These are phyloP conservation scores for Phialophora expanda DNA, from an alignment of 2,329 filamentous ascomycete species.

Conservation along the genomic window DNA sequence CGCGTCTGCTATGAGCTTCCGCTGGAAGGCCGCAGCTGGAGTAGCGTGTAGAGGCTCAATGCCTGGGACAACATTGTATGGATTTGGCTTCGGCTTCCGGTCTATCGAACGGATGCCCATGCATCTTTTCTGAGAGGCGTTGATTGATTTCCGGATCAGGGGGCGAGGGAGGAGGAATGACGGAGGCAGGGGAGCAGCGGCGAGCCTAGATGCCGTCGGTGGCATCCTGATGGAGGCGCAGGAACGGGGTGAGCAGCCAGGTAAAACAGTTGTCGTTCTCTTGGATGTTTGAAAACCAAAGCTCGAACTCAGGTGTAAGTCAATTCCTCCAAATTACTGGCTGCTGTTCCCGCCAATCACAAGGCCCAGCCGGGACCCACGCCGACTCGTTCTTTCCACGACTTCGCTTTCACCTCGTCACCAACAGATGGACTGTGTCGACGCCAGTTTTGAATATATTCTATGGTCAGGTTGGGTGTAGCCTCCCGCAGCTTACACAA, in stretches of 20 bases:
- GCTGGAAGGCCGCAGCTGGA: slow-evolving; percentile 63
- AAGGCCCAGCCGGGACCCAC: background rate
- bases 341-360: background rate
- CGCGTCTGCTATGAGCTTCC: slow-evolving; percentile 57
- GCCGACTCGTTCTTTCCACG: background rate
- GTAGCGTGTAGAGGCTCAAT: slow-evolving; percentile 59
- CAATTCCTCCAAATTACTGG: slow-evolving; percentile 3
- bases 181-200: slow-evolving; percentile 36
- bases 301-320: background rate
- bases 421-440: background rate
- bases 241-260: background rate
- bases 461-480: background rate
- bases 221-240: slow-evolving; percentile 34
- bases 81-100: slow-evolving; percentile 52
- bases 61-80: slow-evolving; percentile 59
- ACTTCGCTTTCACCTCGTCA: background rate
- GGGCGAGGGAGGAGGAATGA: slow-evolving; percentile 41
- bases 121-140: slow-evolving; percentile 42
- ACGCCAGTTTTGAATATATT: background rate
- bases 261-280: background rate
- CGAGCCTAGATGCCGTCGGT: slow-evolving; percentile 25
- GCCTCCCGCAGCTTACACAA: background rate
- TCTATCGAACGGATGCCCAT: slow-evolving; percentile 65
- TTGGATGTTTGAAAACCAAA: background rate
- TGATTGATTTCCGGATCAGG: slow-evolving; percentile 32